A percentile compares a stretch with the other conserved stretches of the same genome.
Evolutionary conservation across 768 basidiomycete species (phyloP).

Genomic region (Cyathus striatus): DNA sequence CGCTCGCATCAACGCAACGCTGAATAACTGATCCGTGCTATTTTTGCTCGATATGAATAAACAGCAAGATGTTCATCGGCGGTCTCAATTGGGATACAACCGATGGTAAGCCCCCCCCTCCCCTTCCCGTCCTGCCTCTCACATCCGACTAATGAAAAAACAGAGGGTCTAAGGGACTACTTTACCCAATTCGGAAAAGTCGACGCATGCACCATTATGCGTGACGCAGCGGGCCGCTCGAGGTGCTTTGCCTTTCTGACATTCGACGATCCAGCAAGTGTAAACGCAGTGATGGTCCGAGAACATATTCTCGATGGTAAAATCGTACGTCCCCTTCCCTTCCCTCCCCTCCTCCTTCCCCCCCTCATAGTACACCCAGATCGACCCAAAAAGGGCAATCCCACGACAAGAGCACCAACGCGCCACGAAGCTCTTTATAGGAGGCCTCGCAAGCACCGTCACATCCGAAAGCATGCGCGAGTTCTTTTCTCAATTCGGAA

Average conservation of each 20-base stretch:
- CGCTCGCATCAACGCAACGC: too few species aligned
- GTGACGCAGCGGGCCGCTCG: slow-evolving; percentile 90
- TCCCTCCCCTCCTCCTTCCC: slow-evolving; percentile 6
- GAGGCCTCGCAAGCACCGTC: slow-evolving; percentile 86
- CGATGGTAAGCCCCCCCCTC: slow-evolving; percentile 72
- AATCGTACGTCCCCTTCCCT: slow-evolving; percentile 58
- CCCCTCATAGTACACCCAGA: slow-evolving; percentile 41
- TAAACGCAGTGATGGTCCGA: slow-evolving; percentile 93
- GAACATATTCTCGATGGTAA: slow-evolving; percentile 97
- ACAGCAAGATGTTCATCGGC: slow-evolving; percentile 99
- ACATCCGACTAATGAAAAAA: slow-evolving; percentile 35
- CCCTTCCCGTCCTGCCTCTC: slow-evolving; percentile 28
- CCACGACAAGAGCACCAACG: slow-evolving; percentile 93
- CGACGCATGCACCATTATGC: slow-evolving; percentile 98
- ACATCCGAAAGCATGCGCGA: slow-evolving; percentile 92
- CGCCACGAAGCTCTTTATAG: slow-evolving; percentile 94
- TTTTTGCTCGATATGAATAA: background rate
- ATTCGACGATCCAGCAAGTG: slow-evolving; percentile 88
- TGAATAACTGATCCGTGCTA: too few species aligned
- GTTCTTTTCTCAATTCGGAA: slow-evolving; percentile 92
- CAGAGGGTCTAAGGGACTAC: slow-evolving; percentile 79
- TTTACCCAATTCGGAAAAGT: slow-evolving; percentile 96
- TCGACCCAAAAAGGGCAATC: slow-evolving; percentile 99
- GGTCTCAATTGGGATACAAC: slow-evolving; percentile 99
- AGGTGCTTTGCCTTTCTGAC: slow-evolving; percentile 98